Conservation (phyloP, 768 basidiomycete species). For the Podaxis sp. region DNA sequence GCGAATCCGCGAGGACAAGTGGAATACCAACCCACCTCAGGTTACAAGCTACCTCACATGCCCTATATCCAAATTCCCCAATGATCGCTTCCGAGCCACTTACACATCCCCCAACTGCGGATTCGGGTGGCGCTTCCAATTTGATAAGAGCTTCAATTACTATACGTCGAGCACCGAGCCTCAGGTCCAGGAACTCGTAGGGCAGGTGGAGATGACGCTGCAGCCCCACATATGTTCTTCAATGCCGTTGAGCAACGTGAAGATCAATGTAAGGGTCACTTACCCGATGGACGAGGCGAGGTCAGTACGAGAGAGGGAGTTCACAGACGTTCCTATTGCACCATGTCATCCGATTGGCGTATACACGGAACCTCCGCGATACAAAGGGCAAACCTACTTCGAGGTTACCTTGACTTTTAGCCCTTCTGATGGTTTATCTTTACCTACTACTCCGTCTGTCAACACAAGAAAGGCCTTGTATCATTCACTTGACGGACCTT, state of each 20-base stretch:
- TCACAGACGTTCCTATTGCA: neutral
- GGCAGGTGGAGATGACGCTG: neutral
- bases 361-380: neutral
- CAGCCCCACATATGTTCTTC: conserved; percentile 1
- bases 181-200: conserved; percentile 10
- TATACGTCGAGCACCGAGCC: neutral
- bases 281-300: neutral
- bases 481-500: neutral
- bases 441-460: neutral
- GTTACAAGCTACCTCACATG: conserved; percentile 14
- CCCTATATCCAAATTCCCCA: neutral
- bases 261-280: conserved; percentile 4
- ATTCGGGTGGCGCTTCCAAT: conserved; percentile 7
- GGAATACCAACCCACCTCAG: neutral
- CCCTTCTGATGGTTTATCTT: neutral
- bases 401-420: conserved; percentile 4
- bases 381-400: neutral
- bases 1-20: conserved; percentile 16
- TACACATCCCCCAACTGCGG: conserved; percentile 6
- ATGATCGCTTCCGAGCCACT: neutral
- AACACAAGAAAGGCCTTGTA: neutral
- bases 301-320: neutral
- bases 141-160: neutral
- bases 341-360: neutral
- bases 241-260: neutral